Evolutionary conservation across 1,284 basidiomycete genomes (phyloP).

Genomic region (Papiliotrema fonsecae): DNA sequence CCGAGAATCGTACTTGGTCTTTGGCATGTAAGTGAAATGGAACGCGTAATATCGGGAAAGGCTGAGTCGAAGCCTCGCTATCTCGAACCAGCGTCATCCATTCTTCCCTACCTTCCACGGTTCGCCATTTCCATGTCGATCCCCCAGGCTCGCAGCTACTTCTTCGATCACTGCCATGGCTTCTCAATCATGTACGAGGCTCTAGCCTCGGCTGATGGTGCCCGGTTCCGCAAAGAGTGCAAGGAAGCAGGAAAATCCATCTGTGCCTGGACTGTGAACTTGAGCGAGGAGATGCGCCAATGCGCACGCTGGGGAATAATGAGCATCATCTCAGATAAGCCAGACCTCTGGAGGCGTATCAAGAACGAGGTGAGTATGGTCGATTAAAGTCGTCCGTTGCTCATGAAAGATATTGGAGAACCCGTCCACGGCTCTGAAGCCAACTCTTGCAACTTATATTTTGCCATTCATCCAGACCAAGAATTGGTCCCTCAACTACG

Average conservation of each 20-base stretch:
- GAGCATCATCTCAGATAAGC: conserved; percentile 79
- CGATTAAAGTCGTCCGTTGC: background rate
- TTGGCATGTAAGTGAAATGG: conserved; percentile 46
- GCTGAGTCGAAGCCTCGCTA: conserved; percentile 51
- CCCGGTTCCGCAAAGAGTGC: conserved; percentile 72
- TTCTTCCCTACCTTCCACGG: conserved; percentile 75
- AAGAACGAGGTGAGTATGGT: conserved; percentile 28
- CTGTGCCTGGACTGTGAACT: conserved; percentile 97
- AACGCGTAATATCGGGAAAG: background rate
- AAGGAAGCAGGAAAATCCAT: conserved; percentile 74
- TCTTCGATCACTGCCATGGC: conserved; percentile 82
- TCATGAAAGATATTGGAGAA: conserved; percentile 23
- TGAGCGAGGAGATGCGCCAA: conserved; percentile 89
- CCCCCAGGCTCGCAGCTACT: conserved; percentile 69
- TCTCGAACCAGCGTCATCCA: conserved; percentile 65
- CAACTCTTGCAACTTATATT: conserved; percentile 27
- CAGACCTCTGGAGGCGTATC: conserved; percentile 38
- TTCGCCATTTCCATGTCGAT: conserved; percentile 74
- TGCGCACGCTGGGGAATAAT: conserved; percentile 86
- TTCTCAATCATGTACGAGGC: conserved; percentile 81
- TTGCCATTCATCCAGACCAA: conserved; percentile 25
- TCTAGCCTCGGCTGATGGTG: conserved; percentile 64
- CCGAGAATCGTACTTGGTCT: conserved; percentile 81
- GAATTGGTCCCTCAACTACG: conserved; percentile 37
- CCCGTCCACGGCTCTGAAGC: conserved; percentile 24